Evolutionary conservation across 352 stramenopile species (phyloP).

Genomic region (Pythium rishiriense): DNA sequence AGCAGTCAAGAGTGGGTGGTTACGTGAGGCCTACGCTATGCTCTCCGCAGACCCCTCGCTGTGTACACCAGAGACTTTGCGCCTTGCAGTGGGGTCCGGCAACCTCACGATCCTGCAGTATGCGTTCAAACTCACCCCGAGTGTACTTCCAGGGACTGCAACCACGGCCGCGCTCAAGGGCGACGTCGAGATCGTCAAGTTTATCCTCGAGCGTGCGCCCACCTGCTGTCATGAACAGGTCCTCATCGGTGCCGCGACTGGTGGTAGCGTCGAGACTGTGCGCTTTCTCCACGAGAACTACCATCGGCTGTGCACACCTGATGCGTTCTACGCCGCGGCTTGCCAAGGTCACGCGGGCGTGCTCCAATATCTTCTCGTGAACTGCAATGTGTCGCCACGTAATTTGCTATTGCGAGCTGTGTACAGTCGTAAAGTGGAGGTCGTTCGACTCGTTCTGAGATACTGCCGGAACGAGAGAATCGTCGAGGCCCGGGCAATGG

Average conservation of each 20-base stretch:
- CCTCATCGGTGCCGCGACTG: not conserved
- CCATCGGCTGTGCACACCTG: constrained; percentile 1
- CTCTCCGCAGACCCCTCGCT: not conserved
- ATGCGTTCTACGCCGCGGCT: not conserved
- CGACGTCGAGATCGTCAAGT: not conserved
- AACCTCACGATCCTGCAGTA: not conserved
- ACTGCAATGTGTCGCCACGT: not conserved
- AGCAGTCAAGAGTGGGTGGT: not conserved
- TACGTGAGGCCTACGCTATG: not conserved
- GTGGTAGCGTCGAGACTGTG: not conserved
- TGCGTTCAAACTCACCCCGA: not conserved
- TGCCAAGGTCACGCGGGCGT: not conserved
- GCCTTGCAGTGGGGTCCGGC: not conserved
- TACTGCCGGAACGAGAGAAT: not conserved
- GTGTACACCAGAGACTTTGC: not conserved
- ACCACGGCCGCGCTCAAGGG: not conserved
- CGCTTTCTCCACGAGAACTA: constrained; percentile 10
- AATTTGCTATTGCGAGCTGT: not conserved
- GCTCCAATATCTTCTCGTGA: not conserved
- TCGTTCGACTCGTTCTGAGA: not conserved
- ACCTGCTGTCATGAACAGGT: constrained; percentile 1
- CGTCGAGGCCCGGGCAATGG: not conserved
- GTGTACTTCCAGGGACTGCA: not conserved
- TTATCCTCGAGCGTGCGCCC: not conserved
- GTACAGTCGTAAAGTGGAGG: not conserved